Conservation (phyloP, 306 rosid genomes). For the Sophora flavescens region DNA sequence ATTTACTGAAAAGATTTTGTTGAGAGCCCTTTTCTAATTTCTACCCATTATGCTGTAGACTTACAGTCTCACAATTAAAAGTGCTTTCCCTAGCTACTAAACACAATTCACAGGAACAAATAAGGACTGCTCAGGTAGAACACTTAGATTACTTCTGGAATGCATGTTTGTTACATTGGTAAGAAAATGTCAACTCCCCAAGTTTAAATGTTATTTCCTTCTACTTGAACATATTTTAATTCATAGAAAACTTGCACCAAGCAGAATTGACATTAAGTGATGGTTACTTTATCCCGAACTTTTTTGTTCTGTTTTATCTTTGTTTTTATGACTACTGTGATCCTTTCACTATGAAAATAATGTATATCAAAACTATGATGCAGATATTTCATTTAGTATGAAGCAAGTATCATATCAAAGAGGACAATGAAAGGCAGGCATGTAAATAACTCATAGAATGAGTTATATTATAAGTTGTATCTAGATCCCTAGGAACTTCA, state of each 20-base stretch:
- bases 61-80: too few species aligned
- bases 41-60: too few species aligned
- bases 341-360: background rate
- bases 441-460: background rate
- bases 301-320: background rate
- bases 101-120: background rate
- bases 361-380: background rate
- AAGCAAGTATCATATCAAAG: background rate
- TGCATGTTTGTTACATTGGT: background rate
- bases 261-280: background rate
- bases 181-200: constrained; percentile 8
- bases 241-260: background rate
- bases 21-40: background rate
- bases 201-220: background rate
- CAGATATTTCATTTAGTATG: background rate
- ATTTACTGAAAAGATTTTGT: background rate
- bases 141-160: background rate
- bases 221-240: background rate
- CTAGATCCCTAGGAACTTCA: background rate
- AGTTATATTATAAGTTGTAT: background rate
- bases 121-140: constrained; percentile 20
- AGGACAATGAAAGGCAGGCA: background rate
- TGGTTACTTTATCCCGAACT: background rate
- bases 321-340: background rate
- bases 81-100: background rate